phyloP scores from a whole-genome alignment of 495 filamentous ascomycete species.

The Parathielavia appendiculata region DNA sequence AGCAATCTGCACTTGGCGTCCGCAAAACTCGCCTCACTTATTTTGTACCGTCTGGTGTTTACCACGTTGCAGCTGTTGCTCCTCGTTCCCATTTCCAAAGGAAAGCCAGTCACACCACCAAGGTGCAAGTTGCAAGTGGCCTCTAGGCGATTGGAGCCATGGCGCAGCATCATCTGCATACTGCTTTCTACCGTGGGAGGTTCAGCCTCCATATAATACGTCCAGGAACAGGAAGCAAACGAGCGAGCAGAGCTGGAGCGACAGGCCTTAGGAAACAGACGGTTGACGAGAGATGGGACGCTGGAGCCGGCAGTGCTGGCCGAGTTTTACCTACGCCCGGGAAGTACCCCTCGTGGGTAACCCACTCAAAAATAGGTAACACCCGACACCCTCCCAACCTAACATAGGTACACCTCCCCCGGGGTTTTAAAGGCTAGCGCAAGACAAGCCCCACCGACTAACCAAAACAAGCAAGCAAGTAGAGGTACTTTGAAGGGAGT shows the following conservation, averaged over 20 bases:
- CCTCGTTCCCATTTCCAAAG: no score
- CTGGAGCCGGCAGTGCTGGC: constrained; percentile 15
- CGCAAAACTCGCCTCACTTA: not conserved
- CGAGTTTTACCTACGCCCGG: constrained; percentile 18
- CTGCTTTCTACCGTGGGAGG: constrained; percentile 12
- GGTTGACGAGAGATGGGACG: constrained; percentile 1
- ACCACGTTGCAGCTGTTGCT: not conserved
- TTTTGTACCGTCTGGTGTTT: not conserved
- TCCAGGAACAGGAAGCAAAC: constrained; percentile 6
- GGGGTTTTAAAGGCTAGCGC: no score
- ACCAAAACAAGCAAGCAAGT: no score
- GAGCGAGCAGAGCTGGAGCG: constrained; percentile 5
- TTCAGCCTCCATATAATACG: constrained; percentile 5
- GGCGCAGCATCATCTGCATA: not conserved
- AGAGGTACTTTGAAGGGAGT: no score
- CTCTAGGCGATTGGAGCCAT: not conserved
- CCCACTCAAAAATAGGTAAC: no score
- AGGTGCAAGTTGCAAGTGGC: not conserved
- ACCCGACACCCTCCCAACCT: no score
- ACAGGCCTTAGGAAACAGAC: constrained; percentile 7
- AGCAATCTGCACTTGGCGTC: not conserved
- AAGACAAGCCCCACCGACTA: no score
- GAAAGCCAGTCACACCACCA: no score
- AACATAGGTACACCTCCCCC: no score
- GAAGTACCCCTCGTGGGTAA: no score